A percentile compares a stretch with the other conserved stretches of the same genome.
Evolutionary conservation across 2,329 filamentous ascomycete genomes (phyloP).

Genomic region (Trichophyton simii): DNA sequence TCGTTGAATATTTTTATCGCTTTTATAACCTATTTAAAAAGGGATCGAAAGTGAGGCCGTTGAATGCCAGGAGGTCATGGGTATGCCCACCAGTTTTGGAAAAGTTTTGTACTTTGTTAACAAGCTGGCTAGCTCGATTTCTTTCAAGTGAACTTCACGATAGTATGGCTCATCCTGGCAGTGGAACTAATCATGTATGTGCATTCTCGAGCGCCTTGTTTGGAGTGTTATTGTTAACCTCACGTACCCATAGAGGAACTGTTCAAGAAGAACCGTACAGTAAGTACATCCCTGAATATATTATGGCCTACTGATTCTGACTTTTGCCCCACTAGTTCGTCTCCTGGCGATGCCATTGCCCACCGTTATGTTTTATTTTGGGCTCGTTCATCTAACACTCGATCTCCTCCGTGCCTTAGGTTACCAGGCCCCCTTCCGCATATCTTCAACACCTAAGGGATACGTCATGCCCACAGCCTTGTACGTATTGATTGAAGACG

Average conservation of each 20-base stretch:
- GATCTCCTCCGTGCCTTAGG: slow-evolving; percentile 31
- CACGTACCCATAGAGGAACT: slow-evolving; percentile 23
- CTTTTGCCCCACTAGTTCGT: slow-evolving; percentile 21
- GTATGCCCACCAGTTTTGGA: slow-evolving; percentile 16
- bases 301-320: background rate
- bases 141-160: slow-evolving; percentile 36
- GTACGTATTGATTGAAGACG: slow-evolving; percentile 55
- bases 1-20: slow-evolving; percentile 34
- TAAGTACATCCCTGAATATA: slow-evolving; percentile 15
- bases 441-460: slow-evolving; percentile 52
- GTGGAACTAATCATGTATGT: slow-evolving; percentile 33
- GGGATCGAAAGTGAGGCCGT: slow-evolving; percentile 25
- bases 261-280: slow-evolving; percentile 30
- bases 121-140: slow-evolving; percentile 27
- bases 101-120: slow-evolving; percentile 1
- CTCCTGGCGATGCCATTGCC: slow-evolving; percentile 35
- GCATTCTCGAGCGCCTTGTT: too few species aligned
- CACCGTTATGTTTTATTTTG: slow-evolving; percentile 37
- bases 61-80: slow-evolving; percentile 34
- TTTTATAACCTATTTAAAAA: slow-evolving; percentile 29
- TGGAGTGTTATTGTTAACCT: background rate
- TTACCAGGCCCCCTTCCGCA: slow-evolving; percentile 46
- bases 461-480: slow-evolving; percentile 46
- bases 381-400: slow-evolving; percentile 29
- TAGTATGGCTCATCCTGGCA: slow-evolving; percentile 33